Evolutionary conservation across 1,139 yeast species (phyloP).

Genomic region (Saccharomycopsis crataegensis): DNA sequence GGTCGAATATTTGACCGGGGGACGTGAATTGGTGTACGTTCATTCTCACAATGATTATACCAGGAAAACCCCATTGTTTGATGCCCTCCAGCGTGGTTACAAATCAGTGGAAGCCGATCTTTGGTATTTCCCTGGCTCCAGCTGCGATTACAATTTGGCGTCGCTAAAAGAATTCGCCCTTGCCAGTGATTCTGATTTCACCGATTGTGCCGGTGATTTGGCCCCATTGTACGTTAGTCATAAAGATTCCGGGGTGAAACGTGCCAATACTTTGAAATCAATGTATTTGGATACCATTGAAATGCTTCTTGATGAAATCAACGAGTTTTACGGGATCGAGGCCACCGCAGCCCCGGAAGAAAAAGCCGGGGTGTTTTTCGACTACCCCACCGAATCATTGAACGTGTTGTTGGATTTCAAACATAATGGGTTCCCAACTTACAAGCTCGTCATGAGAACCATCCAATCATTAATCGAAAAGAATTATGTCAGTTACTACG

Average conservation of each 20-base stretch:
- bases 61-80: conserved; percentile 55
- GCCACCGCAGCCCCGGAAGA: conserved; percentile 6
- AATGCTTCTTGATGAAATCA: conserved; percentile 41
- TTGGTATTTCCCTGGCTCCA: conserved; percentile 34
- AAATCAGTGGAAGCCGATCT: conserved; percentile 66
- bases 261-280: conserved; percentile 37
- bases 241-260: conserved; percentile 38
- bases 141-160: conserved; percentile 9
- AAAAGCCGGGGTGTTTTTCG: conserved; percentile 37
- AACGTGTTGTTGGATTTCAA: conserved; percentile 43
- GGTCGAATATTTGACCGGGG: conserved; percentile 36
- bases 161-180: conserved; percentile 11
- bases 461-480: conserved; percentile 23
- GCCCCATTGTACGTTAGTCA: conserved; percentile 57
- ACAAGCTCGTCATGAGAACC: conserved; percentile 28
- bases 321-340: conserved; percentile 23
- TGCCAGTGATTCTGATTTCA: conserved; percentile 8
- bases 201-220: conserved; percentile 12
- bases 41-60: conserved; percentile 78
- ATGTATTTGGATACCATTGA: conserved; percentile 51
- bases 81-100: conserved; percentile 55
- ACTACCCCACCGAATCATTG: conserved; percentile 34
- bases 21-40: conserved; percentile 42
- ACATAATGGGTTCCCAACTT: conserved; percentile 24
- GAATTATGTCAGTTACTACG: conserved; percentile 16